These are phyloP conservation scores for Sugiyamaella neomexicana DNA, from an alignment of 1,139 yeast genomes.

Conservation along the genomic window DNA sequence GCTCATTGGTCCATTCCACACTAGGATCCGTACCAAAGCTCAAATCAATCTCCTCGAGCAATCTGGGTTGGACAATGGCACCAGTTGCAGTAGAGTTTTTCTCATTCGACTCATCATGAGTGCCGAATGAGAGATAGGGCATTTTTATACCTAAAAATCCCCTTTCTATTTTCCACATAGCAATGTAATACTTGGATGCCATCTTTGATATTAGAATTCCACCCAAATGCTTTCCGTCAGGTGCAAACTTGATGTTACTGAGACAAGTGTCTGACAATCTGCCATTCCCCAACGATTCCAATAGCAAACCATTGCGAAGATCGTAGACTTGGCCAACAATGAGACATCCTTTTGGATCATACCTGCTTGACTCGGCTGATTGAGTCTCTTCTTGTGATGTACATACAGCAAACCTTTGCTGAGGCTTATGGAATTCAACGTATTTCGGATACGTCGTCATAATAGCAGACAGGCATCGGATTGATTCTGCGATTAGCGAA, in stretches of 20 bases:
- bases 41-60: not conserved
- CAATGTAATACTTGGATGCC: slow-evolving; percentile 3
- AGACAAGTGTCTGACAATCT: slow-evolving; percentile 15
- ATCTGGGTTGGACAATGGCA: not conserved
- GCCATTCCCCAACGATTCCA: slow-evolving; percentile 25
- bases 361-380: not conserved
- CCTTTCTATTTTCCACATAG: slow-evolving; percentile 22
- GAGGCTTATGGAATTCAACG: slow-evolving; percentile 33
- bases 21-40: not conserved
- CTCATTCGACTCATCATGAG: not conserved
- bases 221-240: slow-evolving; percentile 32
- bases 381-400: slow-evolving; percentile 18
- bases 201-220: slow-evolving; percentile 2
- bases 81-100: not conserved
- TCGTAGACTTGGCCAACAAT: slow-evolving; percentile 33
- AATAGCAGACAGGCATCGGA: slow-evolving; percentile 29
- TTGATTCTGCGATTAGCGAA: slow-evolving; percentile 32
- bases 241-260: slow-evolving; percentile 28
- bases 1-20: slow-evolving; percentile 8
- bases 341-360: not conserved
- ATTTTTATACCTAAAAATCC: slow-evolving; percentile 11
- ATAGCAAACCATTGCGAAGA: slow-evolving; percentile 30
- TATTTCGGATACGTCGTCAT: slow-evolving; percentile 28
- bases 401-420: slow-evolving; percentile 34
- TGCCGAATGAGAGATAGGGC: slow-evolving; percentile 1